Percentiles rank a stretch among this genome's conserved stretches.
These are phyloP conservation scores for bread wheat (Triticum aestivum) DNA, from an alignment of 176 grass and related monocot species.

Conservation along the genomic window DNA sequence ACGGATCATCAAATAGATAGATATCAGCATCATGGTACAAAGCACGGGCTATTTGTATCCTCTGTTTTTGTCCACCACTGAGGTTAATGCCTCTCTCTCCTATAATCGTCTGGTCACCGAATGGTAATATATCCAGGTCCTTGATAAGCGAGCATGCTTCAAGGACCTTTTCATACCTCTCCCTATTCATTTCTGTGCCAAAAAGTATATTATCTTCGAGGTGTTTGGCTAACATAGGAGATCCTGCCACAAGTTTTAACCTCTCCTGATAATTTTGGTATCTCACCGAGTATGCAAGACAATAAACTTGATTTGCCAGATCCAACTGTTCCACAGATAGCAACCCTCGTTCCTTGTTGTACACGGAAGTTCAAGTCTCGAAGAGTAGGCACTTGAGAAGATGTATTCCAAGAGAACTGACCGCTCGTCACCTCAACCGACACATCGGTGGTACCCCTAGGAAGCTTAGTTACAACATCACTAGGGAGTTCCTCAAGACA, in stretches of 20 bases:
- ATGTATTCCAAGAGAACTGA: conserved; percentile 63
- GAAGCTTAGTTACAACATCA: conserved; percentile 47
- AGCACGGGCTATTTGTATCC: conserved; percentile 64
- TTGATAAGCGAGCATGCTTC: conserved; percentile 58
- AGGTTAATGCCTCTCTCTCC: conserved; percentile 83
- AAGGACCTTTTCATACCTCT: conserved; percentile 47
- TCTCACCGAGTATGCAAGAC: conserved; percentile 72
- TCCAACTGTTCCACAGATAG: conserved; percentile 73
- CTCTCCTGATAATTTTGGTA: conserved; percentile 67
- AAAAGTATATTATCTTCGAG: conserved; percentile 67
- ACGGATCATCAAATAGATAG: conserved; percentile 78
- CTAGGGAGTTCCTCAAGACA: conserved; percentile 52
- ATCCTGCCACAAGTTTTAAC: conserved; percentile 50
- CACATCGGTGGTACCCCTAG: conserved; percentile 41
- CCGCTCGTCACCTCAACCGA: conserved; percentile 50
- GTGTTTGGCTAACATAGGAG: conserved; percentile 63
- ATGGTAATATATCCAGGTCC: conserved; percentile 54
- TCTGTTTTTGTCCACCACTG: conserved; percentile 73
- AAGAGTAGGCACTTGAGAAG: conserved; percentile 37
- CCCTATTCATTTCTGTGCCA: conserved; percentile 37
- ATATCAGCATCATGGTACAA: conserved; percentile 77
- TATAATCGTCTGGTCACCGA: conserved; percentile 67
- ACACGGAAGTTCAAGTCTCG: conserved; percentile 54
- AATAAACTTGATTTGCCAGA: conserved; percentile 80
- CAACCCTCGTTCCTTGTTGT: conserved; percentile 48